phyloP scores from a whole-genome alignment of 2,329 filamentous ascomycete genomes.

The Diaporthe longicolla region DNA sequence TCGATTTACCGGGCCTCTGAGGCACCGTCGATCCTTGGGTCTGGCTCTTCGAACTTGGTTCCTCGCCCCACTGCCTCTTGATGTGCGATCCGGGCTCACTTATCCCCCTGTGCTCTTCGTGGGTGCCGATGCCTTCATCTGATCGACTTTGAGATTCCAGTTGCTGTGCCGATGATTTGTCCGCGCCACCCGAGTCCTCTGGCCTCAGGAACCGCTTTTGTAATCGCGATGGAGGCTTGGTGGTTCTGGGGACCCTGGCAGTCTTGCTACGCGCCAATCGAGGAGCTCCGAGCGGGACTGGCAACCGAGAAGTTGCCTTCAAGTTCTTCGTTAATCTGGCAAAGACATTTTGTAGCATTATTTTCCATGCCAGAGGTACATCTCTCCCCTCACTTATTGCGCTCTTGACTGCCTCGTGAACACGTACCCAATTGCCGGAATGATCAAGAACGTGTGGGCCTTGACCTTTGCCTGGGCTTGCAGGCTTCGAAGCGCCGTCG shows the following conservation, averaged over 20 bases:
- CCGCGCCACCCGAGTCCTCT: no score
- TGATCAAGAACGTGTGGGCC: not conserved
- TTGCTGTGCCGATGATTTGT: no score
- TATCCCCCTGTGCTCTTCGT: not conserved
- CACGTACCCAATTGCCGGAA: not conserved
- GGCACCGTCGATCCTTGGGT: not conserved
- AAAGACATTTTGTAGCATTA: no score
- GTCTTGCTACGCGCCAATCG: no score
- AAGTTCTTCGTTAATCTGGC: rapidly evolving
- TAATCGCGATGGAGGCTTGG: not conserved
- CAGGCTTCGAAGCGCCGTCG: not conserved
- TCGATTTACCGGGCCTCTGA: not conserved
- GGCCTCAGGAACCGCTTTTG: not conserved
- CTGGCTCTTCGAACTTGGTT: no score
- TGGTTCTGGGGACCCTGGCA: not conserved
- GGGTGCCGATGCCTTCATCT: no score
- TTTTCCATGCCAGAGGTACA: not conserved
- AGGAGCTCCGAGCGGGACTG: no score
- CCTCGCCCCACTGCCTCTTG: no score
- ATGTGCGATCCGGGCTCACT: no score
- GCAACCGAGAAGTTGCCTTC: not conserved
- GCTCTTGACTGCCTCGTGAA: not conserved
- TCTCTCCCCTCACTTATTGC: not conserved
- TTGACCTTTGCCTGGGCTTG: no score
- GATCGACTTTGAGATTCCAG: no score